phyloP scores from a whole-genome alignment of 1,284 basidiomycete genomes.

The Boletus nobilissimus region DNA sequence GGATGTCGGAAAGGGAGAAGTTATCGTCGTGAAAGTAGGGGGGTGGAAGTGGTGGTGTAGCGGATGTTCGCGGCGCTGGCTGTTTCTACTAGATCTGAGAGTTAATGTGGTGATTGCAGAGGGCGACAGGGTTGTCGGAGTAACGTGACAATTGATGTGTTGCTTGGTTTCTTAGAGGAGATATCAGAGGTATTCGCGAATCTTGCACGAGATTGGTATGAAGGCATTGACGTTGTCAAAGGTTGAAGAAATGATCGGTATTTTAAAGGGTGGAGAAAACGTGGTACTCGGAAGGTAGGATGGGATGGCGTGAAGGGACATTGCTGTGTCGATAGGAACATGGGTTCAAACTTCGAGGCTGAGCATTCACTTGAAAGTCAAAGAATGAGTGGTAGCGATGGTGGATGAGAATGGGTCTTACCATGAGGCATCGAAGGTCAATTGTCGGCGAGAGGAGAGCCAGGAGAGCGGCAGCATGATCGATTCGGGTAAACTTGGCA shows the following conservation, averaged over 20 bases:
- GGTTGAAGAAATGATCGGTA: not conserved
- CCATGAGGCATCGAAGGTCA: not conserved
- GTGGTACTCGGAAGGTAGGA: not conserved
- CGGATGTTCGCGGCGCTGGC: not conserved
- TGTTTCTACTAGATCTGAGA: slow-evolving; percentile 7
- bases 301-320: slow-evolving; percentile 7
- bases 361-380: not conserved
- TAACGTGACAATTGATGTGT: not conserved
- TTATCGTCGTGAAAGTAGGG: not conserved
- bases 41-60: not conserved
- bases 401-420: not conserved
- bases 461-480: not conserved
- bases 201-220: not conserved
- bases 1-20: not conserved
- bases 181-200: not conserved
- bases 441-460: not conserved
- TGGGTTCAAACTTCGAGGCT: not conserved
- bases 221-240: not conserved
- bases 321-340: not conserved
- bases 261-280: not conserved
- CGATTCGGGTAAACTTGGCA: not conserved
- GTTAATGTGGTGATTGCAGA: not conserved
- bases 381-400: not conserved
- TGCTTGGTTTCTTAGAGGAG: not conserved
- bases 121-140: slow-evolving; percentile 4